phyloP scores from a whole-genome alignment of 441 rosid species.

The Eugenia klotzschiana region DNA sequence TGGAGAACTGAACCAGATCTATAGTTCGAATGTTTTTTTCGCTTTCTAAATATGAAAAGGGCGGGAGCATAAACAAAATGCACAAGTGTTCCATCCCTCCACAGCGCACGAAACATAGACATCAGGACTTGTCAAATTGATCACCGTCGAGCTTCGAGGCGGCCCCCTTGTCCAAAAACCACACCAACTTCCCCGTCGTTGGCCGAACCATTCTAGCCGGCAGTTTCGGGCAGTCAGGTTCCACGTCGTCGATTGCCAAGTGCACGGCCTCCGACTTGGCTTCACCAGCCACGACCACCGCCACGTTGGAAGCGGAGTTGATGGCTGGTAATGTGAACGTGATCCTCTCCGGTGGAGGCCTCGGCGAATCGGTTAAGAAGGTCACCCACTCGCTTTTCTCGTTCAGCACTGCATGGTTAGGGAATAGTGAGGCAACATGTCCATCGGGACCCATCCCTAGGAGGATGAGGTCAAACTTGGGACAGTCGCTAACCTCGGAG shows the following conservation, averaged over 20 bases:
- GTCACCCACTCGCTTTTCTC: constrained; percentile 69
- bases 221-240: constrained; percentile 18
- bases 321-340: constrained; percentile 89
- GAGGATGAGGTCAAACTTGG: constrained; percentile 79
- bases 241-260: constrained; percentile 42
- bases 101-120: constrained; percentile 11
- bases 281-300: constrained; percentile 57
- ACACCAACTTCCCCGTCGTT: constrained; percentile 45
- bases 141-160: constrained; percentile 45
- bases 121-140: constrained; percentile 15
- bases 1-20: constrained; percentile 14
- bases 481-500: constrained; percentile 72
- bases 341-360: constrained; percentile 83
- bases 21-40: neutral
- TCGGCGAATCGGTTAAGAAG: constrained; percentile 61
- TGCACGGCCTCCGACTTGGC: constrained; percentile 65
- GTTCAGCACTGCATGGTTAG: constrained; percentile 45
- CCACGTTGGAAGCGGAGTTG: constrained; percentile 73
- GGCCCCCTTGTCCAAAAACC: constrained; percentile 78
- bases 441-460: constrained; percentile 91
- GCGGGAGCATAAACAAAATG: neutral
- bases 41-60: neutral
- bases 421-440: constrained; percentile 80
- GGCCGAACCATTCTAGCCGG: constrained; percentile 69
- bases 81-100: constrained; percentile 13